Evolutionary conservation across 148 eudicot species (phyloP).

Genomic region (Oxyria digyna): DNA sequence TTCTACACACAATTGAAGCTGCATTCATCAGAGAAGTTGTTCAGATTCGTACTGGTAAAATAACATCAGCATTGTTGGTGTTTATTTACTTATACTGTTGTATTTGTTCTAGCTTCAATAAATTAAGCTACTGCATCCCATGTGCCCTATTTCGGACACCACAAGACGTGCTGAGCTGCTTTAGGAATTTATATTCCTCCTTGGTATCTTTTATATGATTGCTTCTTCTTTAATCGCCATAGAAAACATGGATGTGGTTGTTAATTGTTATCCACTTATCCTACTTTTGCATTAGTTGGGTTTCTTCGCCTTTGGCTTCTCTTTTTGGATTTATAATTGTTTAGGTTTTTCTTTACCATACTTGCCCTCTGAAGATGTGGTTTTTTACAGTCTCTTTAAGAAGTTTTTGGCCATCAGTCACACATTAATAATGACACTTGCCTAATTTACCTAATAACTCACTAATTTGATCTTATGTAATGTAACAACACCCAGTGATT

Average conservation of each 20-base stretch:
- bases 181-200: neutral
- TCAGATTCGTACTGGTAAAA: neutral
- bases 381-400: too few species aligned
- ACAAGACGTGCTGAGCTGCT: neutral
- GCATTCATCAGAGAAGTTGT: neutral
- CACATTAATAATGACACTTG: too few species aligned
- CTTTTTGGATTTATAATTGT: neutral
- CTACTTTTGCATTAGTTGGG: neutral
- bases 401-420: too few species aligned
- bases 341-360: neutral
- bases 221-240: neutral
- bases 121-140: neutral
- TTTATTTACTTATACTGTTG: neutral
- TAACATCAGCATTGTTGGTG: neutral
- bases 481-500: too few species aligned
- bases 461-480: too few species aligned
- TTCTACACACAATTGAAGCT: neutral
- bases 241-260: neutral
- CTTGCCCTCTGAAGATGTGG: too few species aligned
- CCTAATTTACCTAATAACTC: too few species aligned
- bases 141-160: neutral
- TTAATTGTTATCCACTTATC: neutral
- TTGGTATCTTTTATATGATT: neutral
- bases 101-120: neutral
- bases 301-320: neutral